These are phyloP conservation scores for Apophysomyces trapeziformis DNA, from an alignment of 371 early-diverging fungal genomes.

Conservation along the genomic window DNA sequence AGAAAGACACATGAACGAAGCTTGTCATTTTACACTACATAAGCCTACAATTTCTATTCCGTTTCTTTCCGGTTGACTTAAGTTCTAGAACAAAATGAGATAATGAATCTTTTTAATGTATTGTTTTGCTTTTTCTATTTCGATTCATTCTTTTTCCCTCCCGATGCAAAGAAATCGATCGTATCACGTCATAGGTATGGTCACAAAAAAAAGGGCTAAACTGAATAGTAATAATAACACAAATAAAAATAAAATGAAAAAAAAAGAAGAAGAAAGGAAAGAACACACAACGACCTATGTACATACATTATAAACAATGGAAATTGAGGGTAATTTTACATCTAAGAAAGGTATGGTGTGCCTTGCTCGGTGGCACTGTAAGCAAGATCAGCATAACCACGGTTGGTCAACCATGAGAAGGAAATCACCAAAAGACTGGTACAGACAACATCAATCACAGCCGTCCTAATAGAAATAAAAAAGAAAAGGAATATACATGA, in stretches of 20 bases:
- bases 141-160: no score
- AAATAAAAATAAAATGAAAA: not conserved
- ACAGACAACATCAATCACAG: conserved; percentile 64
- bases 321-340: not conserved
- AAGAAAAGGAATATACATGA: not conserved
- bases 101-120: no score
- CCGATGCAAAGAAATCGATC: no score
- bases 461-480: conserved; percentile 42
- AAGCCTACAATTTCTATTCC: no score
- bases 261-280: not conserved
- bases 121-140: no score
- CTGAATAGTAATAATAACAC: not conserved
- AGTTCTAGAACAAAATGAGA: no score
- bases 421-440: conserved; percentile 58
- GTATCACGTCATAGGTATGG: no score
- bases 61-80: no score
- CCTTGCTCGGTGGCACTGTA: not conserved
- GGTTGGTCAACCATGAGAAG: conserved; percentile 40
- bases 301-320: not conserved
- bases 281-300: conserved; percentile 1
- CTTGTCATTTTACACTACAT: no score
- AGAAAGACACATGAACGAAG: no score
- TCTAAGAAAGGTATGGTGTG: not conserved
- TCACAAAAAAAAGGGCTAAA: not conserved
- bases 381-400: conserved; percentile 32